Base-by-base conservation (phyloP, 177 flowering plant genomes). In the Vitis hybrid region DNA sequence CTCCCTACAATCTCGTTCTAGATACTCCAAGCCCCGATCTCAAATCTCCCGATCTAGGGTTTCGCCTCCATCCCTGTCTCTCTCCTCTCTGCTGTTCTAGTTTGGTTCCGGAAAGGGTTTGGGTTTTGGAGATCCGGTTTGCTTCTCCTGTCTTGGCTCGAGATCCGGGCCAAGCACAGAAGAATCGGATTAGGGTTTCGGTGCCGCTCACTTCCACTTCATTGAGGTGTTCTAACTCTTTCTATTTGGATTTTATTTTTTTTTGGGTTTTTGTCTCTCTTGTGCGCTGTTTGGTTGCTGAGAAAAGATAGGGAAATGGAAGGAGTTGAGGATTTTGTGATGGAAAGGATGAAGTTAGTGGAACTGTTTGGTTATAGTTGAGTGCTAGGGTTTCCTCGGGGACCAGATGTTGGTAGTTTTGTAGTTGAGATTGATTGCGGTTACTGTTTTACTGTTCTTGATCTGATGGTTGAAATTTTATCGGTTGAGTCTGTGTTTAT, bases 81-180 rank as follows among this genome's bases (percentile, higher is more conserved):
- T 63, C 40, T 54, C 45, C 52, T 13, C 54, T 57, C 13, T 58
- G 50, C 52, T 52, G 30, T 52, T 62, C n/a, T 4, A 7, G 68
- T 62, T 59, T 62, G 17, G 40, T 23, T 15, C 34, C 17, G 62
- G 56, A 12, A 57, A 67, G 66, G 70, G 52, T 58, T 14, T 64
- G 70, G 73, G 67, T 70, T 52, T 69, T 17, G 70, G 74, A 73
- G 75, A 79, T 77, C 80, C 77, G 66, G 30, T 17, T 70, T 69
- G 62, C 72, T 75, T 67, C 78, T 75, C 80, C 86, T 81, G 84
- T 75, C 88, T 81, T 85, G 88, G 86, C 84, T 87, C 84, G 88
- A 83, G 88, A 84, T 87, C 90, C 85, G 84, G 79, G 90, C 88
- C 90, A 88, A 84, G 92, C 73, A 77, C 83, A 75, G 83, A 79